Conservation (phyloP, 176 grass and related monocot species). For the Eragrostis nindensis region DNA sequence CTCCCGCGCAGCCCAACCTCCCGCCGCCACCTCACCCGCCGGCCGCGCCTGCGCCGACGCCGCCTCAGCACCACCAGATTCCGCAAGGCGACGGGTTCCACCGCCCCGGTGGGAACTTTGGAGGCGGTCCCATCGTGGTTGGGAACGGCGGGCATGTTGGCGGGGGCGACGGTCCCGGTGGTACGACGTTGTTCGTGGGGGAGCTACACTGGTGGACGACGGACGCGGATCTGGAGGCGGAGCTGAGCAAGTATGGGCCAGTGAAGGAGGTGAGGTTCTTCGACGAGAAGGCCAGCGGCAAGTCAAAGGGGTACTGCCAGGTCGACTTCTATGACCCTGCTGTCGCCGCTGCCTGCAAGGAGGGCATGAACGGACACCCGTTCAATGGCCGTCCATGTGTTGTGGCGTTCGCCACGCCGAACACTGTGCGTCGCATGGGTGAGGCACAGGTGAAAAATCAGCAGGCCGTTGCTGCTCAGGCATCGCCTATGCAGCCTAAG, state of each 20-base stretch:
- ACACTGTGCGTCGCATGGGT: constrained; percentile 65
- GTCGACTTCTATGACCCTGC: constrained; percentile 74
- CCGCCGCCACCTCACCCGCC: constrained; percentile 34
- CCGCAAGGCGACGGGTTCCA: constrained; percentile 70
- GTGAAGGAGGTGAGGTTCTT: constrained; percentile 92
- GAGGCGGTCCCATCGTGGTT: constrained; percentile 44
- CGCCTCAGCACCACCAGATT: constrained; percentile 52
- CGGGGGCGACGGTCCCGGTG: constrained; percentile 49
- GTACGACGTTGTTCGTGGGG: constrained; percentile 72
- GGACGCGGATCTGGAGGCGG: constrained; percentile 75
- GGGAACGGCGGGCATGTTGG: constrained; percentile 41
- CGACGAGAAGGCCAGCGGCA: constrained; percentile 89
- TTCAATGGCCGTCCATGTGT: constrained; percentile 82
- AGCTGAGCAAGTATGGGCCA: constrained; percentile 75
- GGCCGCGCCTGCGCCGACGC: constrained; percentile 13
- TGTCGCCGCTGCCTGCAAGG: constrained; percentile 60
- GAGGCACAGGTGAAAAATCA: constrained; percentile 77
- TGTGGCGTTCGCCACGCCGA: constrained; percentile 67
- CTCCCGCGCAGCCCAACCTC: constrained; percentile 44
- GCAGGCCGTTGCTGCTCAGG: constrained; percentile 51
- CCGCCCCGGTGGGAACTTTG: constrained; percentile 53
- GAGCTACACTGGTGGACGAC: constrained; percentile 98
- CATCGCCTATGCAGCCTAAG: constrained; percentile 46
- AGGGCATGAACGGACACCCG: constrained; percentile 72
- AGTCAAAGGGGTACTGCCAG: constrained; percentile 93